Percentiles rank a stretch among this genome's conserved stretches.
These are phyloP conservation scores for Gossypium bickii DNA, from an alignment of 345 rosid species.

Conservation along the genomic window DNA sequence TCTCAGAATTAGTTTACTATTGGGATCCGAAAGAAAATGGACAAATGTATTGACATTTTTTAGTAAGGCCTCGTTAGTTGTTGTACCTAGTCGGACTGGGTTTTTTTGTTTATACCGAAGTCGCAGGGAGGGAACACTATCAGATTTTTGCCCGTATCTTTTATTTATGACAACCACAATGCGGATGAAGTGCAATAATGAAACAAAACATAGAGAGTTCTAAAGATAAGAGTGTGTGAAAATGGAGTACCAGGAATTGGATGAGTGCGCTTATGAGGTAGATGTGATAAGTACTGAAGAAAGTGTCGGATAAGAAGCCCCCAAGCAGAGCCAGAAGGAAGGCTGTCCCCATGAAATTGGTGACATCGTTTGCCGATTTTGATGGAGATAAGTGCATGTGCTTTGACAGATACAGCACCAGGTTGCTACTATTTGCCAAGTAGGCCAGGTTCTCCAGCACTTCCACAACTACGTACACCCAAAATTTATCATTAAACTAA, in stretches of 20 bases:
- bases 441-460: conserved; percentile 85
- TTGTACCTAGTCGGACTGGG: not conserved
- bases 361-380: conserved; percentile 63
- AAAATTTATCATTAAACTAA: not conserved
- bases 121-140: not conserved
- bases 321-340: conserved; percentile 81
- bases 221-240: not conserved
- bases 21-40: too few relatives aligned
- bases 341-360: conserved; percentile 87
- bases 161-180: not conserved
- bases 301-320: conserved; percentile 74
- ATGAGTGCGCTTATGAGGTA: conserved; percentile 57
- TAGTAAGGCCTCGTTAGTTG: not conserved
- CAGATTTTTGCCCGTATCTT: not conserved
- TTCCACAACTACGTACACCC: conserved; percentile 52
- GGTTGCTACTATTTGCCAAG: conserved; percentile 78
- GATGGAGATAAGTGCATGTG: conserved; percentile 71
- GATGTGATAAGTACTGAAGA: conserved; percentile 56
- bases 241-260: conserved; percentile 52
- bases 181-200: not conserved
- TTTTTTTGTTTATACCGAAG: not conserved
- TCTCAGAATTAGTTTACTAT: too few relatives aligned
- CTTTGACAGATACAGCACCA: conserved; percentile 56
- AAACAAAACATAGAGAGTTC: not conserved
- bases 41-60: not conserved